phyloP scores from a whole-genome alignment of 2,329 filamentous ascomycete species.

The Calonectria ilicicola region DNA sequence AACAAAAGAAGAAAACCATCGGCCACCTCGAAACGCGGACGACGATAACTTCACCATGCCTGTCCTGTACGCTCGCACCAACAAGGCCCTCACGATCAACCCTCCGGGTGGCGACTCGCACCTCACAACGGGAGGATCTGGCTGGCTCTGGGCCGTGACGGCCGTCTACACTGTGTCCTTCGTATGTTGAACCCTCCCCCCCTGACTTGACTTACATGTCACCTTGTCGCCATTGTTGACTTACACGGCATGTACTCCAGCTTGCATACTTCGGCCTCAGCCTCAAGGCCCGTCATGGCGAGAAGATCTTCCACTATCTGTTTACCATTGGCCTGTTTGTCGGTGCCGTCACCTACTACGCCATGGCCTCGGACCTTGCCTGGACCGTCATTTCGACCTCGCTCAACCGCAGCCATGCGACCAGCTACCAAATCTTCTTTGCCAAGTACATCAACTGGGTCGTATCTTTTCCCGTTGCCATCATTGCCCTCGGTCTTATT shows the following conservation, averaged over 20 bases:
- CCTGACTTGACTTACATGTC: background rate
- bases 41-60: constrained; percentile 44
- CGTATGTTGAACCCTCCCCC: constrained; percentile 45
- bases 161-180: constrained; percentile 61
- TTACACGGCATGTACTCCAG: constrained; percentile 40
- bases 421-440: constrained; percentile 64
- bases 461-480: constrained; percentile 59
- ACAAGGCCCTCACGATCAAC: constrained; percentile 62
- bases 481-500: constrained; percentile 61
- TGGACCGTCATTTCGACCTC: constrained; percentile 54
- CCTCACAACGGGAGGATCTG: constrained; percentile 58
- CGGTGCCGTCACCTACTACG: constrained; percentile 63
- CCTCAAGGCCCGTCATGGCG: constrained; percentile 57
- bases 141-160: constrained; percentile 68
- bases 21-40: background rate
- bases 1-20: no score
- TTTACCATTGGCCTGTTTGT: constrained; percentile 62
- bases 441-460: constrained; percentile 68
- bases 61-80: constrained; percentile 52
- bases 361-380: constrained; percentile 64
- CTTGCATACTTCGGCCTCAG: constrained; percentile 55
- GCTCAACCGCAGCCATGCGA: constrained; percentile 31
- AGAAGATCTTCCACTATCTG: constrained; percentile 69
- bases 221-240: background rate
- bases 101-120: constrained; percentile 52